Evolutionary conservation across 2,329 filamentous ascomycete species (phyloP).

Genomic region (Aspergillus puulaauensis): DNA sequence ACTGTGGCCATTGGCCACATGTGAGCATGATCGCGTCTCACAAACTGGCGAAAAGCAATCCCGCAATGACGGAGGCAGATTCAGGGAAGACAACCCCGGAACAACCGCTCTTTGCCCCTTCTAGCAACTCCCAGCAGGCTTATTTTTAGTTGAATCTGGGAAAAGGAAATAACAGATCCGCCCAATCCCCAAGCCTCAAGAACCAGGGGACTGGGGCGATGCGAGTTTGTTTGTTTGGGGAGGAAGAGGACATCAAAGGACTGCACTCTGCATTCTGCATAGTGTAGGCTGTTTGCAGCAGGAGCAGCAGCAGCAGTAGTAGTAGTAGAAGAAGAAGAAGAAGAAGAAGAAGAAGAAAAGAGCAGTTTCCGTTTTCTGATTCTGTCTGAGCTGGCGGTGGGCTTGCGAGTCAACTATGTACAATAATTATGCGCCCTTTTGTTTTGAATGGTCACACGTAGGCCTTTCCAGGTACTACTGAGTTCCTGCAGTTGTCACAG

Average conservation of each 20-base stretch:
- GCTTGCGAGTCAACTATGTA: not conserved
- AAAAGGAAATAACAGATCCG: not conserved
- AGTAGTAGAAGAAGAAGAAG: no score
- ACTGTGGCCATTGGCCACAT: constrained; percentile 29
- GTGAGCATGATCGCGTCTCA: constrained; percentile 33
- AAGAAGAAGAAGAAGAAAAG: not conserved
- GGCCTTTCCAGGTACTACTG: constrained; percentile 6
- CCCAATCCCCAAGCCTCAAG: not conserved
- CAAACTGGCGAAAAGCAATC: constrained; percentile 22
- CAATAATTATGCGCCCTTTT: not conserved
- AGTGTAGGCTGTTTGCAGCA: constrained; percentile 13
- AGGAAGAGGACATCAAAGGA: not conserved
- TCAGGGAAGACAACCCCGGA: constrained; percentile 15
- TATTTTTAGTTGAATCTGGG: constrained; percentile 1
- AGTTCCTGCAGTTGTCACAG: not conserved
- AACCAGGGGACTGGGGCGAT: not conserved
- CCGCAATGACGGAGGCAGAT: constrained; percentile 23
- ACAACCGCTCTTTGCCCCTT: not conserved
- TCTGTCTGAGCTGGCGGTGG: constrained; percentile 10
- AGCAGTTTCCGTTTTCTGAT: not conserved
- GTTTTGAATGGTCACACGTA: constrained; percentile 13
- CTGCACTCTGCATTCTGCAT: constrained; percentile 5
- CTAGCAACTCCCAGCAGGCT: not conserved
- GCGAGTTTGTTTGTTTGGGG: constrained; percentile 12
- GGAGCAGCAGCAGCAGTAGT: not conserved